Base-by-base conservation (phyloP, 192 early-diverging fungal genomes). In the Coemansia sp. region DNA sequence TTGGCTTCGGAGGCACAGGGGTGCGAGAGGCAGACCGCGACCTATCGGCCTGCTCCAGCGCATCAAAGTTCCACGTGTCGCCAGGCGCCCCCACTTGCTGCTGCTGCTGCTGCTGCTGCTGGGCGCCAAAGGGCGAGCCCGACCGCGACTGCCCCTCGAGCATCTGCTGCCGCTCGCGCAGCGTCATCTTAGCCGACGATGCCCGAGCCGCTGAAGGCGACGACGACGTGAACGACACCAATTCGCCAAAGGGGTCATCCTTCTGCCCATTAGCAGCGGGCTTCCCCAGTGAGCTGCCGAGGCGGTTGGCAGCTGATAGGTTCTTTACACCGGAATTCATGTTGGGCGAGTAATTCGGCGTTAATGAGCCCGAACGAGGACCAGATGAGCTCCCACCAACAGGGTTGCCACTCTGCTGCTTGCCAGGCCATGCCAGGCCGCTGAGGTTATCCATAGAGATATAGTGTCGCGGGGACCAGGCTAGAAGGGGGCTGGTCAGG, bases 161-260 rank as follows among this genome's bases (percentile, higher is more conserved):
- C 14, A 70, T 60, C 64, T 74, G 72, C 61, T 75, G 73, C 31
- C 77, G 68, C 60, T 81, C 78, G n/a, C 69, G 65, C 11, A 81
- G 69, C 25, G 78, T 75, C 66, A 81, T 62, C 50, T 69, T 81
- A 6, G 73, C 42, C 47, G 72, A 69, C 8, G 33, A 59, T 3
- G 26, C 16, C 14, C 52, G 26, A 28, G 64, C 39, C 37, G 69
- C 65, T 9, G 64, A 59, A 0, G 73, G 52, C 3, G 61, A 59
- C 3, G 61, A 34, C 9, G 62, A 61, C 5, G 70, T 57, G 34
- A 81, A 81, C 37, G 78, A 81, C 33, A 81, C 78, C 14, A 81
- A 68, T 58, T 81, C 78, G 56, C 78, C 78, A 66, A 81, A 81
- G 1, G 78, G 78, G 23, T 81, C 77, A 36, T 80, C 78, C 52